phyloP scores from a whole-genome alignment of 352 stramenopile genomes.

The Thalassiosira livingstoniorum region DNA sequence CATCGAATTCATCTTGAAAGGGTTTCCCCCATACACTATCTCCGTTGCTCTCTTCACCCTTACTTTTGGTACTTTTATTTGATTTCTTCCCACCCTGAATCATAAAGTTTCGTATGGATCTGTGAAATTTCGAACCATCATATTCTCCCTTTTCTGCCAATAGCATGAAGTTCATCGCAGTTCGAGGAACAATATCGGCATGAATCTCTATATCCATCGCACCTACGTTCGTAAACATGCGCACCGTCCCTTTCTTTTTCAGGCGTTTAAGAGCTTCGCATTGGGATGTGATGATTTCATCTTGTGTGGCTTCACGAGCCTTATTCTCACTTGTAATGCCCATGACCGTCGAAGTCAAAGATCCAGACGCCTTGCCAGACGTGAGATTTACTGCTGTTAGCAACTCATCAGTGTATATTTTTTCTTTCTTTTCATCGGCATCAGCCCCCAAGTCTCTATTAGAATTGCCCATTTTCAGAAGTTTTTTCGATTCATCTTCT shows the following conservation, averaged over 20 bases:
- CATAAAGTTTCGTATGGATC: conserved; percentile 97
- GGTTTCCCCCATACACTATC: conserved; percentile 91
- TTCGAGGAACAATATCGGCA: conserved; percentile 95
- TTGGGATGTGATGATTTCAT: conserved; percentile 87
- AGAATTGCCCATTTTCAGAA: conserved; percentile 43
- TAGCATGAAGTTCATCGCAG: conserved; percentile 96
- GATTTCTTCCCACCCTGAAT: conserved; percentile 85
- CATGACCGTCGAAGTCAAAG: conserved; percentile 94
- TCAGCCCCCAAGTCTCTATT: background rate
- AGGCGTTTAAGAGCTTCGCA: conserved; percentile 90
- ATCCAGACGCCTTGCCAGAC: conserved; percentile 89
- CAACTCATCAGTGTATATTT: conserved; percentile 82
- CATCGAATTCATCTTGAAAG: conserved; percentile 98
- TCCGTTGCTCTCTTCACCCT: conserved; percentile 84
- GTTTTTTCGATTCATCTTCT: conserved; percentile 66
- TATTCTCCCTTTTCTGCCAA: conserved; percentile 94
- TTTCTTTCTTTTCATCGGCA: conserved; percentile 47
- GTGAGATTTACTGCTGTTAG: conserved; percentile 86
- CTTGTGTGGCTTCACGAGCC: conserved; percentile 78
- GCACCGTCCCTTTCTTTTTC: conserved; percentile 98
- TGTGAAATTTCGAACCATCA: conserved; percentile 94
- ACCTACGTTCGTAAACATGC: conserved; percentile 92
- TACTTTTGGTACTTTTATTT: background rate
- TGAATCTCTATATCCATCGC: conserved; percentile 96
- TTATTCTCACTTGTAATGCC: conserved; percentile 74